Conservation (phyloP, 768 basidiomycete genomes). For the Kwoniella sp. region DNA sequence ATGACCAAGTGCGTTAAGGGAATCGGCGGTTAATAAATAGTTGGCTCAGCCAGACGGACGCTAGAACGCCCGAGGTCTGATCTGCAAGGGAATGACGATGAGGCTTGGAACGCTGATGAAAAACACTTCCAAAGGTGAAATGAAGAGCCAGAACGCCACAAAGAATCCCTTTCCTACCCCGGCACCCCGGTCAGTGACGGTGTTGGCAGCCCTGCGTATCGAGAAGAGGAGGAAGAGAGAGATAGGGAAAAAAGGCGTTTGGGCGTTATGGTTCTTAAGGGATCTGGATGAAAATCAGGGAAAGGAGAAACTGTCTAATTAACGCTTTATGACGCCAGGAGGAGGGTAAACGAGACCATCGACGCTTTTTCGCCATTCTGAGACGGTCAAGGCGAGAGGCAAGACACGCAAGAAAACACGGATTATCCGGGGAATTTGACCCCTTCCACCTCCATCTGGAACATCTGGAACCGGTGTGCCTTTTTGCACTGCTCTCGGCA, state of each 20-base stretch:
- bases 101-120: not conserved
- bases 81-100: conserved; percentile 3
- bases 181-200: not conserved
- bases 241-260: not conserved
- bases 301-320: conserved; percentile 3
- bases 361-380: too few relatives aligned
- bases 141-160: not conserved
- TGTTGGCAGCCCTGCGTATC: too few relatives aligned
- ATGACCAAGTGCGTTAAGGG: not conserved
- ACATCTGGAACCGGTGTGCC: conserved; percentile 21
- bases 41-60: too few relatives aligned
- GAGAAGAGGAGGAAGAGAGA: not conserved
- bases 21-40: not conserved
- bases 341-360: not conserved
- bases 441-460: not conserved
- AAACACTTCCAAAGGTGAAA: not conserved
- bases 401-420: not conserved
- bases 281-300: not conserved
- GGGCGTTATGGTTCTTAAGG: not conserved
- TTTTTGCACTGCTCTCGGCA: conserved; percentile 13
- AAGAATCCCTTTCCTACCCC: not conserved
- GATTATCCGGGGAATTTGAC: conserved; percentile 3
- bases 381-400: not conserved
- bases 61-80: not conserved
- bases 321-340: not conserved